These are phyloP conservation scores for Pseudonectria foliicola DNA, from an alignment of 2,329 filamentous ascomycete genomes.

Conservation along the genomic window DNA sequence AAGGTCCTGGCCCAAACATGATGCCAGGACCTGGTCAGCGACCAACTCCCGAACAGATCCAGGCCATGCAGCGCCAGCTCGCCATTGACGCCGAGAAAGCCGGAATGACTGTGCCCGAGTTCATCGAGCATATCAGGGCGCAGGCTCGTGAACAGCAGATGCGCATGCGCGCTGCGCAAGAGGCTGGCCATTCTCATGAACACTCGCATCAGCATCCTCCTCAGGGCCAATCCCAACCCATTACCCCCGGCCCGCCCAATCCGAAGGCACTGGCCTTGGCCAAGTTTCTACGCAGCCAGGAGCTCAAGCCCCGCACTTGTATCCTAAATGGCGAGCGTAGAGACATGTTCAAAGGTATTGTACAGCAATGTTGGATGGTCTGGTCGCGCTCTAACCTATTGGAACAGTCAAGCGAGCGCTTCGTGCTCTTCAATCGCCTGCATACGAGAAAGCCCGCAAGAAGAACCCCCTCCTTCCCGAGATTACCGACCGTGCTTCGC, in stretches of 20 bases:
- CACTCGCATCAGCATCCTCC: conserved; percentile 28
- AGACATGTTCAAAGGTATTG: conserved; percentile 89
- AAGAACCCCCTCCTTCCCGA: conserved; percentile 87
- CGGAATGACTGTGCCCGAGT: conserved; percentile 79
- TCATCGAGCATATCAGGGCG: conserved; percentile 62
- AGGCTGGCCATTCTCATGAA: conserved; percentile 25
- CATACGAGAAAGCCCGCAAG: conserved; percentile 80
- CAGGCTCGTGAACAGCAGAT: conserved; percentile 47
- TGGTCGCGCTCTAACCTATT: conserved; percentile 3
- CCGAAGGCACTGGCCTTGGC: conserved; percentile 84
- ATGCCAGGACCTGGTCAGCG: conserved; percentile 34
- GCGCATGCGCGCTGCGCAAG: conserved; percentile 40
- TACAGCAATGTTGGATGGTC: not conserved
- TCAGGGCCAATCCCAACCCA: conserved; percentile 48
- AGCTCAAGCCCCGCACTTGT: conserved; percentile 82
- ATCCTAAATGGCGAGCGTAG: conserved; percentile 95
- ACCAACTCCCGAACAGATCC: conserved; percentile 79
- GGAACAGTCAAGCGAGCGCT: conserved; percentile 85
- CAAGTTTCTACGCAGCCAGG: conserved; percentile 75
- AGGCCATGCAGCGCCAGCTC: conserved; percentile 74
- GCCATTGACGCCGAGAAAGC: conserved; percentile 75
- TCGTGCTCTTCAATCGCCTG: conserved; percentile 79
- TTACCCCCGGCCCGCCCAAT: conserved; percentile 73
- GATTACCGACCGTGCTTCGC: conserved; percentile 78
- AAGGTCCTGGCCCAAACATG: conserved; percentile 19